phyloP scores from a whole-genome alignment of 371 early-diverging fungal species.

The Phascolomyces articulosus region DNA sequence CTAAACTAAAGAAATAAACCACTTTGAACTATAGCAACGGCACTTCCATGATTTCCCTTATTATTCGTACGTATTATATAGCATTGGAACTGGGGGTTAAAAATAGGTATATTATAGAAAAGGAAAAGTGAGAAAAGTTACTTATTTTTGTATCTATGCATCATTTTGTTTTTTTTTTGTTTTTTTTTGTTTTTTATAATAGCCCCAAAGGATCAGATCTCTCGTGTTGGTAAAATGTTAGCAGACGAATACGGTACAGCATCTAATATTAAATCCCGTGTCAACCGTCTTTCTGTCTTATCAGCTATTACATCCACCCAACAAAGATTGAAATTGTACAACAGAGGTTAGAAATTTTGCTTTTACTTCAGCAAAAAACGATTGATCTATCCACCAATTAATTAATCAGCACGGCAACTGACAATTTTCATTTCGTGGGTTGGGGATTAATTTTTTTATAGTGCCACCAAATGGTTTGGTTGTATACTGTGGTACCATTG shows the following conservation, averaged over 20 bases:
- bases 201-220: constrained; percentile 96
- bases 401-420: background rate
- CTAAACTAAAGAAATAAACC: background rate
- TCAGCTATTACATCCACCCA: constrained; percentile 99
- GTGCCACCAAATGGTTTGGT: constrained; percentile 92
- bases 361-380: background rate
- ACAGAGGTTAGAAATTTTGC: constrained; percentile 62
- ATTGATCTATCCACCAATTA: too few relatives aligned
- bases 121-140: background rate
- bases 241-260: constrained; percentile 99
- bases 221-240: constrained; percentile 93
- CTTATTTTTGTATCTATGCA: background rate
- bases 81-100: too few relatives aligned
- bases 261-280: constrained; percentile 99
- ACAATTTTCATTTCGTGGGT: too few relatives aligned
- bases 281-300: constrained; percentile 98
- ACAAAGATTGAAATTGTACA: constrained; percentile 97
- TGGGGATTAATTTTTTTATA: constrained; percentile 17
- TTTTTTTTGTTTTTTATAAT: too few relatives aligned
- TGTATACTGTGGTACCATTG: constrained; percentile 93
- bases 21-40: constrained; percentile 77
- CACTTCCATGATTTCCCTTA: constrained; percentile 99
- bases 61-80: constrained; percentile 76
- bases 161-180: too few relatives aligned
- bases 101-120: background rate